These are phyloP conservation scores for Fusarium sulawesiense DNA, from an alignment of 2,329 filamentous ascomycete species.

Conservation along the genomic window DNA sequence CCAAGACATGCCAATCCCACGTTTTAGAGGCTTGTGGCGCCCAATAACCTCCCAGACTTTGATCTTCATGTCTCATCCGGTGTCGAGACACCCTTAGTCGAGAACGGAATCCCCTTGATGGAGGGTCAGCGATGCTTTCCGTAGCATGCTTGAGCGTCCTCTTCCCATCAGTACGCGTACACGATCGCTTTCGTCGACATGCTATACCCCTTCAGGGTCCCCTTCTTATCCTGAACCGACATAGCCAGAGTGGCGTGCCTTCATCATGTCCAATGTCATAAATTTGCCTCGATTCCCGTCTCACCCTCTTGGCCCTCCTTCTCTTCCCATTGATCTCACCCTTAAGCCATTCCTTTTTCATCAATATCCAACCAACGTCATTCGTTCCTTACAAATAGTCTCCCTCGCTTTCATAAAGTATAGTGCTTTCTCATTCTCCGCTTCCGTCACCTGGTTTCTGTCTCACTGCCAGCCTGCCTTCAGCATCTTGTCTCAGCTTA, in stretches of 20 bases:
- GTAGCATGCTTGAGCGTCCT: constrained; percentile 12
- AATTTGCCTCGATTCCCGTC: constrained; percentile 30
- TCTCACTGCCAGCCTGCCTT: constrained; percentile 34
- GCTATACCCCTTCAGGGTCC: constrained; percentile 10
- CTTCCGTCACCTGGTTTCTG: constrained; percentile 18
- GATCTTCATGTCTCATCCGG: constrained; percentile 17
- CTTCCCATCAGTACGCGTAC: constrained; percentile 8
- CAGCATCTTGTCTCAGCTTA: constrained; percentile 34
- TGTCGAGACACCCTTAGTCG: constrained; percentile 9
- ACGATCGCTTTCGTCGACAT: constrained; percentile 28
- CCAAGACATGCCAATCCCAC: constrained; percentile 38
- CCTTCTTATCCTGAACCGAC: background rate
- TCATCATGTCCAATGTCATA: constrained; percentile 25
- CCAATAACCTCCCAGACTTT: constrained; percentile 1
- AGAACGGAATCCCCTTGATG: constrained; percentile 20
- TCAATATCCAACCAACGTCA: constrained; percentile 22
- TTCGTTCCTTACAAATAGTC: constrained; percentile 14
- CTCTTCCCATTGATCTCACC: constrained; percentile 17
- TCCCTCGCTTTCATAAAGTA: constrained; percentile 36
- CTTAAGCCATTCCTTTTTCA: constrained; percentile 28
- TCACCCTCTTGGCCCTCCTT: constrained; percentile 8
- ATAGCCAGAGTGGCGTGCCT: constrained; percentile 14
- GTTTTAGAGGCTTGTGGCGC: constrained; percentile 31
- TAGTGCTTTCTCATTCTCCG: constrained; percentile 22
- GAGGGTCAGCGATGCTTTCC: constrained; percentile 31